Base-by-base conservation (phyloP, 352 stramenopile genomes). In the Pythium sukuiense region DNA sequence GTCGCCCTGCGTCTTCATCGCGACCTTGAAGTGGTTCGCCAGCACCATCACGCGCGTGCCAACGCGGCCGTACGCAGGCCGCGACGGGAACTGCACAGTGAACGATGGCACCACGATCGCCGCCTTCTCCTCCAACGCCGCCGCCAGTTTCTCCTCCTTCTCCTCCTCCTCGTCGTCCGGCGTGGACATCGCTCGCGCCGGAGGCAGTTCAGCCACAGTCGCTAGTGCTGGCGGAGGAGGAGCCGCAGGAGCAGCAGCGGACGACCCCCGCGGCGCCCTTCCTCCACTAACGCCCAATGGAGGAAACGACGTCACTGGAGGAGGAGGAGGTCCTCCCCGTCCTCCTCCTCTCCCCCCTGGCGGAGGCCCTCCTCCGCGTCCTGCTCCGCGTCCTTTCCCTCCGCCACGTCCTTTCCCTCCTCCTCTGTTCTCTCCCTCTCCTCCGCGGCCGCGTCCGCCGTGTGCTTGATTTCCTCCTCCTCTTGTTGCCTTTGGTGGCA, bases 11-110 rank as follows among this genome's bases (percentile, higher is more conserved):
- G 73, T 65, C 11, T 74, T 81, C 43, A 87, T 72, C 32, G 72
- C 77, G 13, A 93, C 82, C 18, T 70, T 71, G 54, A 90, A 93
- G 45, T 91, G 82, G 50, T 93, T 93, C 8, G 81, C 85, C 43
- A 77, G 63, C 0, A 91, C 18, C 55, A 68, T 85, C 13, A 90
- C 69, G 0, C 60, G 6, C 16, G 64, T 72, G 1, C 85, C 85
- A 1, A 46, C n/a, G 39, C 41, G 69, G n/a, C 85, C 85, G 71
- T 89, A 91, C 14, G 80, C 81, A 1, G 73, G 78, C 12, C 85
- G 85, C 0, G 72, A 61, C 0, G 82, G 82, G 56, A 86, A 88
- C 37, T 81, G 69, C 62, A 69, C 80, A 35, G 60, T 39, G 13
- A 85, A 69, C 2, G 79, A 43, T 2, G 80, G 77, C 50, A 59